Conservation (phyloP, 495 filamentous ascomycete species). For the Trichodelitschia bisporula region DNA sequence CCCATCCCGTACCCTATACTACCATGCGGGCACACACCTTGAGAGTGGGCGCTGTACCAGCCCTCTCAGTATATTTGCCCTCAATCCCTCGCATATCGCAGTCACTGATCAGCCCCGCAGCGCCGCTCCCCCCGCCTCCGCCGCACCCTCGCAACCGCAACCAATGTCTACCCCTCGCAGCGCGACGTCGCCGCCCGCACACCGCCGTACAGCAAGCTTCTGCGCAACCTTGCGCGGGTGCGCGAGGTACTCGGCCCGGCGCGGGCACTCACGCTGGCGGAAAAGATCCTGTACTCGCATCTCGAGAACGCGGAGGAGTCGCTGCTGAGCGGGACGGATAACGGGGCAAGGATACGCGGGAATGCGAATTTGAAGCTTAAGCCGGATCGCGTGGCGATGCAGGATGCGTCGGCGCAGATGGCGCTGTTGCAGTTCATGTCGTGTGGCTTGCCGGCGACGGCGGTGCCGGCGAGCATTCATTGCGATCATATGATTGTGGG, state of each 20-base stretch:
- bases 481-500: conserved; percentile 99
- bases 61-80: too few relatives aligned
- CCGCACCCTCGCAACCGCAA: not conserved
- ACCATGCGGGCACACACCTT: too few relatives aligned
- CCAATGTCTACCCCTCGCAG: too few relatives aligned
- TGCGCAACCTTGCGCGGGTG: conserved; percentile 33
- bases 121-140: too few relatives aligned
- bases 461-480: conserved; percentile 94
- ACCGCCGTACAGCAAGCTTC: conserved; percentile 39
- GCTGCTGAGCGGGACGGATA: conserved; percentile 43
- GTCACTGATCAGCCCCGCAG: too few relatives aligned
- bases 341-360: conserved; percentile 61
- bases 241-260: conserved; percentile 41
- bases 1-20: too few relatives aligned
- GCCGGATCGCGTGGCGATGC: conserved; percentile 94
- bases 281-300: conserved; percentile 97
- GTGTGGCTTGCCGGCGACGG: conserved; percentile 68
- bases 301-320: conserved; percentile 69
- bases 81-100: too few relatives aligned
- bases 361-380: conserved; percentile 90
- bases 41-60: too few relatives aligned
- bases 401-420: conserved; percentile 97
- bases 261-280: conserved; percentile 60
- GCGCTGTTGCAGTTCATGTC: conserved; percentile 96
- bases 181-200: conserved; percentile 17